phyloP scores from a whole-genome alignment of 805 yeast genomes.

The Zygosaccharomyces rouxii region DNA sequence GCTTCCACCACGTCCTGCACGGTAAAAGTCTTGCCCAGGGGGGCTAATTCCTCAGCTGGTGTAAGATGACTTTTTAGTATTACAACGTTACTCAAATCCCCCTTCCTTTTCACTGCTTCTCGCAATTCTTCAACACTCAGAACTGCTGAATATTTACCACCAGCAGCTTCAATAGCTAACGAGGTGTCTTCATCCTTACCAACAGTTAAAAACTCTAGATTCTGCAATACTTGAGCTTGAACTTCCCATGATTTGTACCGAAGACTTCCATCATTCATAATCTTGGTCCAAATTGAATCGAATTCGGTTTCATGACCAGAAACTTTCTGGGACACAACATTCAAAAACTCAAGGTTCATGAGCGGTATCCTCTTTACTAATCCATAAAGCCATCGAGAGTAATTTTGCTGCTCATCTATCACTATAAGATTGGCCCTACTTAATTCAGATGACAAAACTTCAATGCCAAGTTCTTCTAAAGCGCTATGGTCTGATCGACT shows the following conservation, averaged over 20 bases:
- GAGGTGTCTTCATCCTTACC: neutral
- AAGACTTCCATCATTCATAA: neutral
- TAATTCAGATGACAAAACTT: neutral
- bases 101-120: neutral
- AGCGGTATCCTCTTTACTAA: slow-evolving; percentile 14
- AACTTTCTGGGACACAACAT: neutral
- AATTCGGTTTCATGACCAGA: slow-evolving; percentile 11
- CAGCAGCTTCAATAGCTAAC: slow-evolving; percentile 5
- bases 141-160: slow-evolving; percentile 5
- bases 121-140: neutral
- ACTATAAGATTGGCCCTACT: slow-evolving; percentile 4
- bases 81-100: neutral
- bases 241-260: neutral
- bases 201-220: slow-evolving; percentile 4
- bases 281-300: slow-evolving; percentile 12
- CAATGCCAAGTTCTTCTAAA: slow-evolving; percentile 6
- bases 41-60: neutral
- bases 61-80: neutral
- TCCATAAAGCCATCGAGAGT: slow-evolving; percentile 13
- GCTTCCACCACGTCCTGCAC: slow-evolving; percentile 31
- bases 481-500: neutral
- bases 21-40: slow-evolving; percentile 19
- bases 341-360: slow-evolving; percentile 8
- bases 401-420: neutral
- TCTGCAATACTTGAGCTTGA: neutral